Percentiles rank a stretch among this genome's conserved stretches.
phyloP scores from a whole-genome alignment of 345 rosid genomes.

The Lumnitzera racemosa region DNA sequence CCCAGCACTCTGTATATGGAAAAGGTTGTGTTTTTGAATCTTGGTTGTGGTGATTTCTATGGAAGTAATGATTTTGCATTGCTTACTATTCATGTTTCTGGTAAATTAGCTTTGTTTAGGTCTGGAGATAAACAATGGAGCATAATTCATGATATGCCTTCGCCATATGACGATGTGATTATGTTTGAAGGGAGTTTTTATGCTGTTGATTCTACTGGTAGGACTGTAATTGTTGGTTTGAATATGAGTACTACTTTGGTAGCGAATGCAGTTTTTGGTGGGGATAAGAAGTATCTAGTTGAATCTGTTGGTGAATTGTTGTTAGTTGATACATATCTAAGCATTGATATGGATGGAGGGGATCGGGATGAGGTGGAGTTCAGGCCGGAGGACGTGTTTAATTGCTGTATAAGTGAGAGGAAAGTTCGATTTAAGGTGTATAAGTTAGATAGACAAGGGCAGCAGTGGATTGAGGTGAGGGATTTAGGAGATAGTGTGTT shows the following conservation, averaged over 20 bases:
- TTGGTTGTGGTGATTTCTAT: conserved; percentile 16
- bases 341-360: conserved; percentile 43
- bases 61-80: conserved; percentile 32
- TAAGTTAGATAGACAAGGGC: conserved; percentile 32
- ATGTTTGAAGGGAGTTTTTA: conserved; percentile 46
- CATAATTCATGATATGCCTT: conserved; percentile 63
- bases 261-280: conserved; percentile 60
- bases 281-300: conserved; percentile 83
- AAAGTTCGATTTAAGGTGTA: conserved; percentile 66
- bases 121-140: conserved; percentile 57
- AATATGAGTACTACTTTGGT: conserved; percentile 20
- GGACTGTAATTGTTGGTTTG: conserved; percentile 48
- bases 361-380: conserved; percentile 13
- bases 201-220: conserved; percentile 73
- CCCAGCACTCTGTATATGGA: conserved; percentile 56
- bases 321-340: conserved; percentile 77
- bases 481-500: conserved; percentile 49
- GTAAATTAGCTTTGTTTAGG: conserved; percentile 69
- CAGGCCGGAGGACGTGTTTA: conserved; percentile 28
- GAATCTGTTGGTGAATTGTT: conserved; percentile 65
- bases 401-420: conserved; percentile 50
- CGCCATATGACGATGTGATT: conserved; percentile 81
- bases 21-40: conserved; percentile 52
- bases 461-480: conserved; percentile 49
- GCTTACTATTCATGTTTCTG: conserved; percentile 87